phyloP scores from a whole-genome alignment of 768 basidiomycete genomes.

The Amanita thiersii region DNA sequence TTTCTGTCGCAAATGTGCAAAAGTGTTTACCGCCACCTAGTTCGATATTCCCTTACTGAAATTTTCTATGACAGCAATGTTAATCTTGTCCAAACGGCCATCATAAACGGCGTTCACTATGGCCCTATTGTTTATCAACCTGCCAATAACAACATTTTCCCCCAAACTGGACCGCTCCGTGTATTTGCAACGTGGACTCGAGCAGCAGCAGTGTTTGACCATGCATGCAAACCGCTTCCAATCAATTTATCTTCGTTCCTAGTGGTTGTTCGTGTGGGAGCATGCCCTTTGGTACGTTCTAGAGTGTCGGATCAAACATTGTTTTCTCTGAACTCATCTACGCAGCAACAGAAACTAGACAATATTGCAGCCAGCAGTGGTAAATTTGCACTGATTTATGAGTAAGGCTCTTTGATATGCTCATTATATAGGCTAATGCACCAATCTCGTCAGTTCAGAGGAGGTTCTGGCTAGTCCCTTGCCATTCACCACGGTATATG shows the following conservation, averaged over 20 bases:
- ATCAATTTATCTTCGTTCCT: slow-evolving; percentile 39
- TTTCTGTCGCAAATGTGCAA: slow-evolving; percentile 47
- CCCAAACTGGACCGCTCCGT: slow-evolving; percentile 34
- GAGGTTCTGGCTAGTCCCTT: slow-evolving; percentile 40
- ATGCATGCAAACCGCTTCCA: slow-evolving; percentile 53
- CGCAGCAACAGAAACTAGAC: slow-evolving; percentile 38
- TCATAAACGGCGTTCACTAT: slow-evolving; percentile 38
- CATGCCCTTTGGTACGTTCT: slow-evolving; percentile 39
- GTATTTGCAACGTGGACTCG: slow-evolving; percentile 57
- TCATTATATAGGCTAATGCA: no score
- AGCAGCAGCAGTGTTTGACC: slow-evolving; percentile 44
- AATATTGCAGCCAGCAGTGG: slow-evolving; percentile 50
- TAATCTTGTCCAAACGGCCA: slow-evolving; percentile 49
- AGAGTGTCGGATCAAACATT: not conserved
- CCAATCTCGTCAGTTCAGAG: slow-evolving; percentile 12
- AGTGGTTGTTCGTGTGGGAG: slow-evolving; percentile 50
- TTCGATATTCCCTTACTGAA: not conserved
- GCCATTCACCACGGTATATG: slow-evolving; percentile 35
- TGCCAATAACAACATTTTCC: slow-evolving; percentile 38
- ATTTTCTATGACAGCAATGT: slow-evolving; percentile 30
- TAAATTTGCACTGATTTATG: slow-evolving; percentile 41
- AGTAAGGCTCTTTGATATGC: slow-evolving; percentile 41
- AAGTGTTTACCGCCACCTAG: slow-evolving; percentile 25
- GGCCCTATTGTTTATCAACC: slow-evolving; percentile 48
- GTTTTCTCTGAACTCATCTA: no score